Percentiles rank a stretch among this genome's conserved stretches.
Evolutionary conservation across 495 filamentous ascomycete genomes (phyloP).

Genomic region (Trichocladium uniseriatum): DNA sequence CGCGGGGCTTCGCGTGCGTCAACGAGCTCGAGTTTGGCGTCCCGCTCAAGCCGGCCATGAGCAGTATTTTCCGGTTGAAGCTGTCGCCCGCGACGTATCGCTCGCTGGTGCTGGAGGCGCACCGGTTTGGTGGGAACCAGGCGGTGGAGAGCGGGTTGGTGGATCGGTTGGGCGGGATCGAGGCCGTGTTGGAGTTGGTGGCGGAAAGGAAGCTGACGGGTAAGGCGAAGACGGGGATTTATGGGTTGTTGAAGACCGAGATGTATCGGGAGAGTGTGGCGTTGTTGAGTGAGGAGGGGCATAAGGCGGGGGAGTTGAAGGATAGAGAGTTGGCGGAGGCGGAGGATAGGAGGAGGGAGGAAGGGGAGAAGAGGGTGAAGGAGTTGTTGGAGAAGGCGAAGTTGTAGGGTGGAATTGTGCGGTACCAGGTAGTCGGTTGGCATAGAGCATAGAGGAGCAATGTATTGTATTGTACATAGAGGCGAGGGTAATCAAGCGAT

Average conservation of each 20-base stretch:
- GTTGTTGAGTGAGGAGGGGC: conserved; percentile 38
- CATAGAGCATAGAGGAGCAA: no score
- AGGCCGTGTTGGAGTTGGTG: conserved; percentile 49
- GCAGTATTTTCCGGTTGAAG: conserved; percentile 63
- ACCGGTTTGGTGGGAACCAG: conserved; percentile 49
- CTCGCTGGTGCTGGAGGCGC: conserved; percentile 57
- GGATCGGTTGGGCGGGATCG: conserved; percentile 55
- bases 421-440: no score
- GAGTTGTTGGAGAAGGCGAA: conserved; percentile 17
- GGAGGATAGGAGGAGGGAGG: conserved; percentile 25
- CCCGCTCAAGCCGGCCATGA: conserved; percentile 62
- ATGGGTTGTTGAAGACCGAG: conserved; percentile 59
- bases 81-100: conserved; percentile 47
- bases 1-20: conserved; percentile 59
- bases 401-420: conserved; percentile 11
- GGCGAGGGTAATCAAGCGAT: no score
- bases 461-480: no score
- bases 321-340: conserved; percentile 30
- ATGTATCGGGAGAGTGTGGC: conserved; percentile 58
- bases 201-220: conserved; percentile 44
- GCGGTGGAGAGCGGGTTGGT: conserved; percentile 57
- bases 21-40: conserved; percentile 74
- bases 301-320: conserved; percentile 35
- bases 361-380: conserved; percentile 36
- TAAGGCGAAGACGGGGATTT: conserved; percentile 54